Conservation (phyloP, 1,284 basidiomycete species). For the Ustilago sp. region DNA sequence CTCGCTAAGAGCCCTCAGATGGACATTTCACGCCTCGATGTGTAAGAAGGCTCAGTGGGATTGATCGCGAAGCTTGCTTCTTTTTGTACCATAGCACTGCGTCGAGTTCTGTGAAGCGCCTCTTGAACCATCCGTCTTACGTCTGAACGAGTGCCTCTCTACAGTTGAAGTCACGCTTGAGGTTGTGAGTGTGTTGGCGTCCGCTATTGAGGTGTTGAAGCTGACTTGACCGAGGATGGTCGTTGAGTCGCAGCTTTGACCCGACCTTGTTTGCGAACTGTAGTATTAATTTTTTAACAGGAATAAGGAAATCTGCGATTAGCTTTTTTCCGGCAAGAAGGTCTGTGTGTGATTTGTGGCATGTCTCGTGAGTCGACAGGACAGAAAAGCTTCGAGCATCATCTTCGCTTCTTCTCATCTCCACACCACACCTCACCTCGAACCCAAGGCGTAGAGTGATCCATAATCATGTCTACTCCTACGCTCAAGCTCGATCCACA, state of each 20-base stretch:
- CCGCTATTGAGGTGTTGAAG: not conserved
- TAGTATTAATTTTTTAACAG: not conserved
- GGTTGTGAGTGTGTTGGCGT: not conserved
- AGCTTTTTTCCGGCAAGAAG: constrained; percentile 8
- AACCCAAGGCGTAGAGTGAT: constrained; percentile 17
- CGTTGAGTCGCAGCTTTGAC: not conserved
- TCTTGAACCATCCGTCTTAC: not conserved
- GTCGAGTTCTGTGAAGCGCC: not conserved
- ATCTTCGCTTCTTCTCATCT: not conserved
- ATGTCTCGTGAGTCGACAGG: not conserved
- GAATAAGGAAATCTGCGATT: constrained; percentile 4
- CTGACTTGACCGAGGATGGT: not conserved
- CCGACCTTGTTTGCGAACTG: not conserved
- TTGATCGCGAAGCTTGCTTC: not conserved
- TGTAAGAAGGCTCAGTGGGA: constrained; percentile 6
- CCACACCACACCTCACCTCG: constrained; percentile 11
- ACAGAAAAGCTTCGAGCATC: not conserved
- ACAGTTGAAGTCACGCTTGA: not conserved
- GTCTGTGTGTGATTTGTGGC: not conserved
- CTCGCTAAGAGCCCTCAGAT: constrained; percentile 57
- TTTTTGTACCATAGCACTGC: constrained; percentile 5
- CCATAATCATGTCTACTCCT: constrained; percentile 40
- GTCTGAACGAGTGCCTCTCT: not conserved
- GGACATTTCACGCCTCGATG: constrained; percentile 54
- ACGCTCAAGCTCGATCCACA: constrained; percentile 55